phyloP scores from a whole-genome alignment of 2,329 filamentous ascomycete species.

The Penicillium sp. region DNA sequence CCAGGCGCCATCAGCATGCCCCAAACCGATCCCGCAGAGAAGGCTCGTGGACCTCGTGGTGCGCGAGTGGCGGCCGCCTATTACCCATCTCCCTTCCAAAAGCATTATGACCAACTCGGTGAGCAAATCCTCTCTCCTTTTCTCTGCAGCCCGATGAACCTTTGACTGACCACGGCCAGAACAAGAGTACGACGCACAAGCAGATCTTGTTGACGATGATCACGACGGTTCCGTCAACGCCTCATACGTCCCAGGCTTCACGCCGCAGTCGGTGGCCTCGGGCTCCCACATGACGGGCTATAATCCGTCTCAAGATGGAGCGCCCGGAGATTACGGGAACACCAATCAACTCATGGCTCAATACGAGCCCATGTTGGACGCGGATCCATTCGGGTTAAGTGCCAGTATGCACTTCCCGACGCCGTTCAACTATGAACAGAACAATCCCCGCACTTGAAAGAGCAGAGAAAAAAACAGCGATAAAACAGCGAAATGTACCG shows the following conservation, averaged over 20 bases:
- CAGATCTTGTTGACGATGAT: conserved; percentile 85
- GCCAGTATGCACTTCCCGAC: conserved; percentile 95
- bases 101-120: conserved; percentile 94
- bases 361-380: conserved; percentile 86
- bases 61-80: conserved; percentile 57
- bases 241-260: conserved; percentile 63
- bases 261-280: conserved; percentile 47
- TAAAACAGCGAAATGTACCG: conserved; percentile 10
- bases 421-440: conserved; percentile 63
- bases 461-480: neutral
- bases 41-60: conserved; percentile 38
- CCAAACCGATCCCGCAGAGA: conserved; percentile 43
- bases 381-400: conserved; percentile 89
- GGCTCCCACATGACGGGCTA: conserved; percentile 50
- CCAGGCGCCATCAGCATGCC: conserved; percentile 40
- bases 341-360: conserved; percentile 63
- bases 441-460: conserved; percentile 35
- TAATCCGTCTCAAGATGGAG: conserved; percentile 43
- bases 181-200: conserved; percentile 93
- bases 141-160: conserved; percentile 45
- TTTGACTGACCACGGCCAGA: conserved; percentile 61
- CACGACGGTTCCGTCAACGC: conserved; percentile 70
- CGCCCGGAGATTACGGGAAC: conserved; percentile 47
- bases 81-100: conserved; percentile 87
- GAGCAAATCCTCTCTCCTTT: conserved; percentile 58